A percentile compares a stretch with the other conserved stretches of the same genome.
These are phyloP conservation scores for Pestalotiopsis sp. DNA, from an alignment of 2,329 filamentous ascomycete genomes.

Conservation along the genomic window DNA sequence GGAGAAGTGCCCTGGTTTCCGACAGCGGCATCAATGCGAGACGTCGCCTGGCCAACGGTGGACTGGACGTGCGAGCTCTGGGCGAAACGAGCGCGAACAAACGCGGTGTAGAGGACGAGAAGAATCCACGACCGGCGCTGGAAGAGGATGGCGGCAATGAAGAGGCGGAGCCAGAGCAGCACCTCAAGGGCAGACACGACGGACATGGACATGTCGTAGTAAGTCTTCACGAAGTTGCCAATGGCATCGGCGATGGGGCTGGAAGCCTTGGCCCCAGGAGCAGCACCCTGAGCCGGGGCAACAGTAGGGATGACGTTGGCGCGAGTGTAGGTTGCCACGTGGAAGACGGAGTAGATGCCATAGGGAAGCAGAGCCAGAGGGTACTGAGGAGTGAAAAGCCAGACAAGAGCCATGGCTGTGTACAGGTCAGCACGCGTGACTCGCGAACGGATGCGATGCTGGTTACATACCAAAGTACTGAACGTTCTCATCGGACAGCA, in stretches of 20 bases:
- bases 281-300: constrained; percentile 71
- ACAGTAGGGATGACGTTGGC: constrained; percentile 89
- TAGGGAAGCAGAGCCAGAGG: constrained; percentile 90
- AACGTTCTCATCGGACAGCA: constrained; percentile 90
- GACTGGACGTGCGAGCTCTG: constrained; percentile 94
- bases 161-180: constrained; percentile 77
- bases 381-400: constrained; percentile 89
- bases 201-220: constrained; percentile 96
- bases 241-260: constrained; percentile 77
- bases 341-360: constrained; percentile 96
- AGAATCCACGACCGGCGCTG: constrained; percentile 89
- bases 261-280: constrained; percentile 56
- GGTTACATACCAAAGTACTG: constrained; percentile 83
- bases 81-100: constrained; percentile 85
- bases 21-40: constrained; percentile 77
- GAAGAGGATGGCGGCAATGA: constrained; percentile 83
- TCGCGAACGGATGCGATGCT: constrained; percentile 12
- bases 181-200: constrained; percentile 89
- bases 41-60: constrained; percentile 70
- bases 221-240: constrained; percentile 92
- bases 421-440: constrained; percentile 4
- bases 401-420: constrained; percentile 91
- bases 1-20: constrained; percentile 87
- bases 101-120: constrained; percentile 80
- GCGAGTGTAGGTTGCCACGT: constrained; percentile 94